Evolutionary conservation across 768 basidiomycete species (phyloP), one percentile per base, ranked within the genome.

Genomic region (Rhodocollybia butyracea): DNA sequence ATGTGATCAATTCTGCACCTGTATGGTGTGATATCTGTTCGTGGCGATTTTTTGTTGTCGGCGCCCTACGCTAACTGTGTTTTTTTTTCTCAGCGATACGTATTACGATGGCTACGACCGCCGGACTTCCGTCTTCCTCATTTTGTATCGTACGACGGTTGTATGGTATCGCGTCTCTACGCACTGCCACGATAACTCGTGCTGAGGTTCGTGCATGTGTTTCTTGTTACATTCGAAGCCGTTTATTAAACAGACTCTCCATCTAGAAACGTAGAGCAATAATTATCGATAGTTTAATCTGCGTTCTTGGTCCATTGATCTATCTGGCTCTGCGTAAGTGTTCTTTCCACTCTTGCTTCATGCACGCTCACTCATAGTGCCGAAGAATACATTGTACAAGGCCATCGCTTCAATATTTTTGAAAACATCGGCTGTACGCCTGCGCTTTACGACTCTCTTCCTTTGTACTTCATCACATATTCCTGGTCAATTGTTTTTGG

Each of bases 11-110:
- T 55, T 48, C 15, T 27, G 68, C 72, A 0, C 78, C 77, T 0
- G 65, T 80, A 1, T 84, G 79, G 78, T 84, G 83, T 54, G 82
- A 84, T 51, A 81, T 84, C 19, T 65, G 82, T 84, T n/a, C n/a
- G n/a, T 47, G 38, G 62, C 19, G 11, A 8, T 12, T 13, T 46
- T 39, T 12, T 4, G 17, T 27, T 19, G 53, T 21, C 24, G 8
- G 15, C 12, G 6, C 15, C 11, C 11, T 2, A 19, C 17, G 22
- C 39, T 55, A 13, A 30, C 32, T 24, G 21, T 19, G 10, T 19
- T 54, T 24, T 5, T 6, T 13, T 40, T 3, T 26, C 40, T 11
- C 26, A 54, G 53, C 53, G 19, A 26, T 21, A 8, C 53, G 38
- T 26, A 26, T 34, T 54, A n/a, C 21, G 3, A 17, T 21, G 29